Evolutionary conservation across 345 rosid genomes (phyloP).

Genomic region (Citrus trifoliata): DNA sequence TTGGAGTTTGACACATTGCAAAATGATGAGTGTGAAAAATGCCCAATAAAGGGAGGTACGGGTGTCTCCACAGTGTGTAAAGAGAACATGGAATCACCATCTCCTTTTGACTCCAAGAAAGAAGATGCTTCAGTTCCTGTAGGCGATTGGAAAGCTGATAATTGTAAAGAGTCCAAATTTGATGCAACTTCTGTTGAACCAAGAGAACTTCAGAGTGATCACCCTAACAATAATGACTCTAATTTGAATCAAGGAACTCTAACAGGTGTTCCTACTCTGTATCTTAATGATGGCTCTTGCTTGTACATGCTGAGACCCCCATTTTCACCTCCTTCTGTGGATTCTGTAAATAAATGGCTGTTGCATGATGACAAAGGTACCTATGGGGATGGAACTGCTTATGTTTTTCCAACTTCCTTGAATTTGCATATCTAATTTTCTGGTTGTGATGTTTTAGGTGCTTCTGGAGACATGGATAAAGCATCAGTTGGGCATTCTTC

Average conservation of each 20-base stretch:
- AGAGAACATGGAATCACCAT: slow-evolving; percentile 8
- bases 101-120: slow-evolving; percentile 16
- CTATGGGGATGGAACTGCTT: slow-evolving; percentile 9
- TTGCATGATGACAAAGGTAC: slow-evolving; percentile 43
- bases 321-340: slow-evolving; percentile 67
- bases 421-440: not conserved
- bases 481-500: slow-evolving; percentile 21
- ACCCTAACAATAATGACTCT: slow-evolving; percentile 12
- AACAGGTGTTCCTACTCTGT: slow-evolving; percentile 59
- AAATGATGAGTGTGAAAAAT: slow-evolving; percentile 19
- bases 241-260: slow-evolving; percentile 35
- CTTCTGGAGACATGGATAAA: slow-evolving; percentile 20
- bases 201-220: slow-evolving; percentile 20
- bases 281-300: slow-evolving; percentile 72
- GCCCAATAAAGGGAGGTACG: slow-evolving; percentile 3
- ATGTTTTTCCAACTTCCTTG: slow-evolving; percentile 3
- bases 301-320: slow-evolving; percentile 68
- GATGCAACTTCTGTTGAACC: slow-evolving; percentile 19
- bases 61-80: slow-evolving; percentile 6
- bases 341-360: slow-evolving; percentile 60
- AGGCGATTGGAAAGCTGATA: slow-evolving; percentile 24
- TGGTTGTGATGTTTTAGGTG: slow-evolving; percentile 27
- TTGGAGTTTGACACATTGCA: slow-evolving; percentile 24
- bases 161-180: slow-evolving; percentile 23
- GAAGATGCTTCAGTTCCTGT: slow-evolving; percentile 33